These are phyloP conservation scores for Alternaria angustiovoidea DNA, from an alignment of 2,329 filamentous ascomycete genomes.

Conservation along the genomic window DNA sequence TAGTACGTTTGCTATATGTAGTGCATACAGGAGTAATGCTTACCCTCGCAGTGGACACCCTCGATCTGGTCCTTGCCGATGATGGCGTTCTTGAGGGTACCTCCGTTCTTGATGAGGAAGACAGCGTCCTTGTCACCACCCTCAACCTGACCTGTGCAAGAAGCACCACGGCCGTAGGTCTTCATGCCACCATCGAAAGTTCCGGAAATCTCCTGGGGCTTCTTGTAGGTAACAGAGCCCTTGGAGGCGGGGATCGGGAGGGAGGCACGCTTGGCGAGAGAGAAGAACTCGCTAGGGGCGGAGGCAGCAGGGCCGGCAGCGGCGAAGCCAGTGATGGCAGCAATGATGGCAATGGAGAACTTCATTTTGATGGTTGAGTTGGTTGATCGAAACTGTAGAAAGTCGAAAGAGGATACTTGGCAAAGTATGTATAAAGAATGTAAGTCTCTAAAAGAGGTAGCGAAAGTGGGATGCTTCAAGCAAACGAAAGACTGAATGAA, in stretches of 20 bases:
- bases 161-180: constrained; percentile 45
- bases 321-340: constrained; percentile 39
- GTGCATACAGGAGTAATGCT: background rate
- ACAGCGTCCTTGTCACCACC: constrained; percentile 59
- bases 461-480: constrained; percentile 36
- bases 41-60: constrained; percentile 45
- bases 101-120: constrained; percentile 62
- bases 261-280: constrained; percentile 40
- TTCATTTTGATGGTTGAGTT: constrained; percentile 42
- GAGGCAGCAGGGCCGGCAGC: constrained; percentile 38
- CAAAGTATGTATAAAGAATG: constrained; percentile 33
- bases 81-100: constrained; percentile 63
- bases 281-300: constrained; percentile 35
- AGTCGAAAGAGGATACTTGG: constrained; percentile 19
- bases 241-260: constrained; percentile 44
- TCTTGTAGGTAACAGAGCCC: constrained; percentile 42
- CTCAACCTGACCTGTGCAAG: constrained; percentile 55
- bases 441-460: constrained; percentile 20
- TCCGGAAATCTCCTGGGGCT: constrained; percentile 32
- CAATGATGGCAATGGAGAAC: constrained; percentile 37
- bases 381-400: constrained; percentile 21
- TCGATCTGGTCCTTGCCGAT: constrained; percentile 61
- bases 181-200: constrained; percentile 46
- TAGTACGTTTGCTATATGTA: background rate
- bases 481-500: constrained; percentile 33